Base-by-base conservation (phyloP, 768 basidiomycete species). In the Lentinula sp. region DNA sequence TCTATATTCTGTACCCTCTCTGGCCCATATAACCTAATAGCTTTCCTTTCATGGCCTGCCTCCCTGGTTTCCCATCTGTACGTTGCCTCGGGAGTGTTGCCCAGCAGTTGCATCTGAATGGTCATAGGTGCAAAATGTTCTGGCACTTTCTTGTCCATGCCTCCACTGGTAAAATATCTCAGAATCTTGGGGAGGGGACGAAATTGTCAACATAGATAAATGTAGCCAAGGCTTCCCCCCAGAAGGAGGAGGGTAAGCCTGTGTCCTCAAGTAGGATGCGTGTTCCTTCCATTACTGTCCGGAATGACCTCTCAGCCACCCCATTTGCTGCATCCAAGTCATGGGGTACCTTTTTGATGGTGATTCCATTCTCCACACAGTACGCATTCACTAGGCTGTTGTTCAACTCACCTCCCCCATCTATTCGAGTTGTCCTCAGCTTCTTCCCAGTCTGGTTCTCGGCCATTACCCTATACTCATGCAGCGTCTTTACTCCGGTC, bases 331-430 rank as follows among this genome's bases (percentile, higher is more conserved):
- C 50, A 12, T 66, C 69, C 0, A 67, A 67, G 48, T 69, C 35
- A 0, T 66, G 71, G 7, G 58, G 61, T 23, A 66, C 66, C n/a
- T 48, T 65, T 62, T 67, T 59, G 32, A 50, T 64, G 3, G 15
- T 20, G 12, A 72, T 71, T 1, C 74, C 72, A 15, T 67, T 53
- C 5, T 58, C 42, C 0, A 3, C 16, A 15, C 66, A 63, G 42
- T 64, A 67, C 1, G 18, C 43, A 6, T 65, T 28, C 55, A 71
- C 73, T 8, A 67, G 51, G 0, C 60, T 33, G 57, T 67, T 69
- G 2, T 68, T 45, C 42, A 67, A 75, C 61, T 75, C 71, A 2
- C 65, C 63, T 4, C 74, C 75, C 16, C 66, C 60, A 57, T 76
- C 73, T 0, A 63, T 60, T 1, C 63, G 45, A 4, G 71, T 60